Evolutionary conservation across 192 early-diverging fungal species (phyloP), one percentile per base, ranked within the genome.

Genomic region (Entrophospora sp.): DNA sequence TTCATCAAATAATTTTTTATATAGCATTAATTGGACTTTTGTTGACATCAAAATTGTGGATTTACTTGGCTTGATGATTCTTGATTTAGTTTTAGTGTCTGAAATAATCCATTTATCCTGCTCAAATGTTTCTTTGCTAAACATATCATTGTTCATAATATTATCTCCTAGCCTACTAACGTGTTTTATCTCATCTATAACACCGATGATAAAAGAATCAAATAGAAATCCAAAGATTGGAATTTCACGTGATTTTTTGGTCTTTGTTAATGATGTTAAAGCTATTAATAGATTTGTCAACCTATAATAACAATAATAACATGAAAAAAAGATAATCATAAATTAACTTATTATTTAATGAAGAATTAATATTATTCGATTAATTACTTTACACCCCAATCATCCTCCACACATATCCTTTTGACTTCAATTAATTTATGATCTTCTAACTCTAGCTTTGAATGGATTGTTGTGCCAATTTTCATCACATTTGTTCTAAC

Each of bases 221-320:
- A n/a, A 31, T n/a, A 64, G 32, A 64, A 64, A 64, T 22, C 62
- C 62, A 51, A 49, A 64, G 20, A 64, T 34, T 36, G 62, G 62
- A 25, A 64, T 9, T 36, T 64, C 62, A 25, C 62, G 42, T 37
- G 62, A 51, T 49, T 64, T 51, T 27, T 10, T 16, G 0, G 14
- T 34, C 1, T 6, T 13, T 22, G 5, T 4, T 37, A 64, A 42
- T 18, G 61, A 28, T 25, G 43, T 27, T 7, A 62, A n/a, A 31
- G 25, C 61, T 22, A 45, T 9, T 6, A 62, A 14, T 18, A 45
- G 12, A 45, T 62, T 62, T 14, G n/a, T 31, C 0, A 62, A 62
- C 32, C 61, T 62, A 13, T n/a, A n/a, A n/a, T n/a, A n/a, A n/a
- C n/a, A n/a, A n/a, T n/a, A n/a, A n/a, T n/a, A 60, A 40, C 0